phyloP scores from a whole-genome alignment of 345 rosid genomes.

The Melastoma malabathricum region DNA sequence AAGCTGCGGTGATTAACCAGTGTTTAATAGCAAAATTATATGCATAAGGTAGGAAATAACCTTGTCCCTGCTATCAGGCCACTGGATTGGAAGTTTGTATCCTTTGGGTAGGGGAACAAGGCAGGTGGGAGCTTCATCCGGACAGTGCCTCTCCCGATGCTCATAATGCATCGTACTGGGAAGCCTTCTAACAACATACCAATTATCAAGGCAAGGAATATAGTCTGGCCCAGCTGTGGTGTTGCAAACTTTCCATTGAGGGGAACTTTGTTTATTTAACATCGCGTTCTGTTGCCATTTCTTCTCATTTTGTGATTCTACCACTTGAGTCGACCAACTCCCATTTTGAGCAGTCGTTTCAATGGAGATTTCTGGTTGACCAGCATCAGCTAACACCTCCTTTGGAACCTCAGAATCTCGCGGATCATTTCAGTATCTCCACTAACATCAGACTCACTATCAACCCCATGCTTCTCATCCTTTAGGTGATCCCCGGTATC shows the following conservation, averaged over 20 bases:
- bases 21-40: neutral
- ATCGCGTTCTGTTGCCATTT: slow-evolving; percentile 31
- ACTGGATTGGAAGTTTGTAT: slow-evolving; percentile 47
- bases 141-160: slow-evolving; percentile 93
- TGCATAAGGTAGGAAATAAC: neutral
- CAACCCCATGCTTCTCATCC: neutral
- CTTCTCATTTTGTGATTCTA: slow-evolving; percentile 84
- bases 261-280: slow-evolving; percentile 19
- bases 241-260: slow-evolving; percentile 74
- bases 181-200: slow-evolving; percentile 62
- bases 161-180: slow-evolving; percentile 54
- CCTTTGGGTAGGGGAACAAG: slow-evolving; percentile 77
- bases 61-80: slow-evolving; percentile 80
- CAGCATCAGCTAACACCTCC: slow-evolving; percentile 30
- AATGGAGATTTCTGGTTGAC: slow-evolving; percentile 48
- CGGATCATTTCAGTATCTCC: slow-evolving; percentile 16
- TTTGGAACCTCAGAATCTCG: slow-evolving; percentile 28
- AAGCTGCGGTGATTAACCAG: neutral
- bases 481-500: neutral
- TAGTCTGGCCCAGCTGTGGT: slow-evolving; percentile 78
- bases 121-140: slow-evolving; percentile 66
- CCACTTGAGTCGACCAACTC: slow-evolving; percentile 71
- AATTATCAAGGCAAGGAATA: slow-evolving; percentile 95
- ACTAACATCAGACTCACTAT: slow-evolving; percentile 9
- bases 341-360: slow-evolving; percentile 52